Conservation (phyloP, 805 yeast genomes). For the Metschnikowia kofuensis region DNA sequence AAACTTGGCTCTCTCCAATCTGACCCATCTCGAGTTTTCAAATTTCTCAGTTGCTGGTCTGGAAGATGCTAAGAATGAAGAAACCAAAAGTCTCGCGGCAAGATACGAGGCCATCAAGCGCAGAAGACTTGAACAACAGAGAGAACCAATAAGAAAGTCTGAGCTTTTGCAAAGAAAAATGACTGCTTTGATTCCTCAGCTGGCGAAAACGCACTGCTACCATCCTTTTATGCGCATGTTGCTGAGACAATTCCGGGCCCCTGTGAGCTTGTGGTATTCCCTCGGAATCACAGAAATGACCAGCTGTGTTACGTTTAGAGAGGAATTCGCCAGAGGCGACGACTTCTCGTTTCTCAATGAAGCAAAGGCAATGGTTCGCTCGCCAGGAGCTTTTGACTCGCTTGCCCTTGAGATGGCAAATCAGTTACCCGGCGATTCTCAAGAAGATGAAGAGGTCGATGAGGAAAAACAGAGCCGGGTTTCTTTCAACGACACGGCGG, state of each 20-base stretch:
- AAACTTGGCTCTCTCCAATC: no score
- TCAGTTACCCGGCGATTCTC: not conserved
- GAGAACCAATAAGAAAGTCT: no score
- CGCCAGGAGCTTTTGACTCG: not conserved
- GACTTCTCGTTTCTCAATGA: not conserved
- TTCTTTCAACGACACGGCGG: not conserved
- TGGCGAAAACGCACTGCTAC: not conserved
- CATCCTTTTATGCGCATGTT: not conserved
- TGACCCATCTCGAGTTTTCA: no score
- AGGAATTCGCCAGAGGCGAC: not conserved
- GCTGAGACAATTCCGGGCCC: not conserved
- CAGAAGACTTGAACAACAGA: no score
- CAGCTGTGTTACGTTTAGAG: not conserved
- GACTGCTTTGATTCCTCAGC: not conserved
- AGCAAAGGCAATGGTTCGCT: not conserved
- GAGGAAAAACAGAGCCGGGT: not conserved
- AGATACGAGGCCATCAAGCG: no score
- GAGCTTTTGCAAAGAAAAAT: no score
- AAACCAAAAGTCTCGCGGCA: not conserved
- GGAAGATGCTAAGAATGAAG: no score
- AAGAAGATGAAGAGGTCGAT: not conserved
- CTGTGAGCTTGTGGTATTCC: not conserved
- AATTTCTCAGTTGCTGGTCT: no score
- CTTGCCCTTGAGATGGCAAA: not conserved
- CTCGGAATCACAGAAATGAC: not conserved